Evolutionary conservation across 352 stramenopile species (phyloP), one percentile per base, ranked within the genome.

Genomic region (Phytopythium vexans): DNA sequence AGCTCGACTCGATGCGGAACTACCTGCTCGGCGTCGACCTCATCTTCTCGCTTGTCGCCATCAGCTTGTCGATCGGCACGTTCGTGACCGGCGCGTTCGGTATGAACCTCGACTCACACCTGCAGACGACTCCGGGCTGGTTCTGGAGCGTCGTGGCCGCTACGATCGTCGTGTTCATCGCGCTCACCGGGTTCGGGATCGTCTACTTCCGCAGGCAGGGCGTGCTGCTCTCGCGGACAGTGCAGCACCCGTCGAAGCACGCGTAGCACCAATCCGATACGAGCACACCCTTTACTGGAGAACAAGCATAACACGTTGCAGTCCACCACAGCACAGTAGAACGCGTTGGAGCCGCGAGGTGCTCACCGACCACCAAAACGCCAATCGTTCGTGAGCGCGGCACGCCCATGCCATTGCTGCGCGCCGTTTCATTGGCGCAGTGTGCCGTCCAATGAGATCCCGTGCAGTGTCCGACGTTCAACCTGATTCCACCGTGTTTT

Each of bases 1-100:
- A 88, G 53, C 61, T 91, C 27, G 80, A 91, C 56, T 86, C 77
- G 54, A 86, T 82, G 62, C 75, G 80, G 72, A 91, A 91, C 58
- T 88, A 88, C 53, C 63, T 91, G 57, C 71, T 90, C 7, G 72
- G 74, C 6, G 74, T 88, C 35, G 74, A 89, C 55, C 70, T 88
- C 31, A 61, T 91, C n/a, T 91, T 91, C 66, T 86, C 76, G 7
- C 62, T 91, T 6, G 34, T 87, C 16, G 72, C 47, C 38, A 86
- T 90, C 55, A 72, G 66, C 46, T 56, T 90, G 27, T 82, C 79
- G 9, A 63, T 86, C 12, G 77, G 77, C 14, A 90, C 77, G 10
- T 82, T 84, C 27, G 66, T 88, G 44, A 69, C 71, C 16, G 79
- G 80, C 37, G 66, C 74, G n/a, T 91, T 88, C 56, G 77, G 80